Conservation (phyloP, 2,329 filamentous ascomycete species). For the Alternaria sp. region DNA sequence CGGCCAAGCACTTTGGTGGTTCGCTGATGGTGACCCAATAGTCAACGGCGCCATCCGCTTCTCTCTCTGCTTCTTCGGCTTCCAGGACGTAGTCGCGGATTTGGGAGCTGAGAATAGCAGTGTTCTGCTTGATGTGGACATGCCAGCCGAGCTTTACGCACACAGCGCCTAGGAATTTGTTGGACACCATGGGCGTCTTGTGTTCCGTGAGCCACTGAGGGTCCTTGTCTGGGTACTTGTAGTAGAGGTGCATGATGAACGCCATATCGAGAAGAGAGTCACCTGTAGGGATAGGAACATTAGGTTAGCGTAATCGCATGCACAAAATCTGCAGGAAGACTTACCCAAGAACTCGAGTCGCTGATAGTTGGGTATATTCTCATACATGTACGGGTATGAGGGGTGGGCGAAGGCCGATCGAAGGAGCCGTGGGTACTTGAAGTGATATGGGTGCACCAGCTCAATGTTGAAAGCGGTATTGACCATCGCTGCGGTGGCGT, state of each 20-base stretch:
- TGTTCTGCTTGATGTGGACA: slow-evolving; percentile 66
- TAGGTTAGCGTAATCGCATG: background rate
- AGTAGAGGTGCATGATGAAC: slow-evolving; percentile 82
- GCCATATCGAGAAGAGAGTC: slow-evolving; percentile 88
- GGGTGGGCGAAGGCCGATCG: slow-evolving; percentile 88
- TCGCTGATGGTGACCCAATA: slow-evolving; percentile 69
- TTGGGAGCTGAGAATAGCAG: slow-evolving; percentile 58
- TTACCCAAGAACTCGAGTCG: slow-evolving; percentile 30
- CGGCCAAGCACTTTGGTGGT: slow-evolving; percentile 79
- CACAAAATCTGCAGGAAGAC: background rate
- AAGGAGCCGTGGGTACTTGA: slow-evolving; percentile 76
- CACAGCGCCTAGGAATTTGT: slow-evolving; percentile 87
- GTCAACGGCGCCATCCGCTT: slow-evolving; percentile 61
- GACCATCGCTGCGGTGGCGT: slow-evolving; percentile 69
- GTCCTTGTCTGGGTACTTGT: slow-evolving; percentile 76
- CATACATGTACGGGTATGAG: slow-evolving; percentile 76
- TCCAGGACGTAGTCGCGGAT: slow-evolving; percentile 63
- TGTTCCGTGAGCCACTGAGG: slow-evolving; percentile 98
- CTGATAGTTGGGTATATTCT: slow-evolving; percentile 86
- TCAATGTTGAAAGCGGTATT: slow-evolving; percentile 72
- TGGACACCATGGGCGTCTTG: slow-evolving; percentile 99
- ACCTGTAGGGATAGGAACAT: slow-evolving; percentile 83
- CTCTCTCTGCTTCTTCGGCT: slow-evolving; percentile 60
- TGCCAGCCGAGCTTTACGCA: slow-evolving; percentile 81
- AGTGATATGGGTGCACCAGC: slow-evolving; percentile 66